A percentile compares a stretch with the other conserved stretches of the same genome.
Evolutionary conservation across 1,284 basidiomycete genomes (phyloP).

Genomic region (Salmacisia buchloeana): DNA sequence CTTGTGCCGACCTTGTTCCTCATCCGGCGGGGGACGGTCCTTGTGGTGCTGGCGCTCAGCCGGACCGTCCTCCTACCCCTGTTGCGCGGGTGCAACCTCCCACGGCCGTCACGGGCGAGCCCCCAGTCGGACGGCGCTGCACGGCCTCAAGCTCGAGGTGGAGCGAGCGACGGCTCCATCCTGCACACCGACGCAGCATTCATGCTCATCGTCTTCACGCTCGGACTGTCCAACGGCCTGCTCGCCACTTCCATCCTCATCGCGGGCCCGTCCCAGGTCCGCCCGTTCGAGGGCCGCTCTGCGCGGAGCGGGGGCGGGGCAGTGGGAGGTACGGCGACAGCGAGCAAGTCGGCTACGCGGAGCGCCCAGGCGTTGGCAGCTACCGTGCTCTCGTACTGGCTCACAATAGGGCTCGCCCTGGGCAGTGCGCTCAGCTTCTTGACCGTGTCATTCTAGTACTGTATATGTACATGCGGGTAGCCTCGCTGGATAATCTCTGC

Average conservation of each 20-base stretch:
- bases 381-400: slow-evolving; percentile 37
- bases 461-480: no score
- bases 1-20: slow-evolving; percentile 13
- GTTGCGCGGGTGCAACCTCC: slow-evolving; percentile 33
- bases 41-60: slow-evolving; percentile 17
- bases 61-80: slow-evolving; percentile 33
- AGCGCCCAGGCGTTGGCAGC: slow-evolving; percentile 21
- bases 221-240: slow-evolving; percentile 38
- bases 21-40: slow-evolving; percentile 15
- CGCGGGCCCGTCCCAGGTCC: slow-evolving; percentile 24
- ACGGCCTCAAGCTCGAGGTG: not conserved
- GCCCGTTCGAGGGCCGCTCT: slow-evolving; percentile 21
- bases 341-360: not conserved
- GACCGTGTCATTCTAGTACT: no score
- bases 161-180: no score
- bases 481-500: no score
- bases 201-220: slow-evolving; percentile 28
- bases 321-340: not conserved
- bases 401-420: slow-evolving; percentile 37
- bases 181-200: slow-evolving; percentile 27
- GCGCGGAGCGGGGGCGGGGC: slow-evolving; percentile 12
- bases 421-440: slow-evolving; percentile 21
- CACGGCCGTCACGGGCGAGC: not conserved
- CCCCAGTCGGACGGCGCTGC: not conserved
- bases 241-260: slow-evolving; percentile 38